Conservation (phyloP, 1,139 yeast genomes). For the Saccharomyces hybrid region DNA sequence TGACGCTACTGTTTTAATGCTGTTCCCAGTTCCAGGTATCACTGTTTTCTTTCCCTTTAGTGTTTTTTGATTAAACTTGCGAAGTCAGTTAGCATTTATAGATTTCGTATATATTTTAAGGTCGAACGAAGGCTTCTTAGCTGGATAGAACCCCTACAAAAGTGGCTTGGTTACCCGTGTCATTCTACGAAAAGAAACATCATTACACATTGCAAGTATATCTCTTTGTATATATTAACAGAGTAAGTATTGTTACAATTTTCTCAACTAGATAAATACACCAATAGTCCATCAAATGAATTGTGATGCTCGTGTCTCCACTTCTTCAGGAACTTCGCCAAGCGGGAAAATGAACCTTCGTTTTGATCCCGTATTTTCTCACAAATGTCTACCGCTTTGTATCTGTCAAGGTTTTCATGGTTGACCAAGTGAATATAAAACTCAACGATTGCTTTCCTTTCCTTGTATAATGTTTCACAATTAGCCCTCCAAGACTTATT, state of each 20-base stretch:
- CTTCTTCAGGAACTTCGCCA: conserved; percentile 17
- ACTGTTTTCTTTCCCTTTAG: neutral
- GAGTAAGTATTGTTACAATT: neutral
- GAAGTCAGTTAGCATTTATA: neutral
- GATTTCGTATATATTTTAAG: neutral
- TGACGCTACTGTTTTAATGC: neutral
- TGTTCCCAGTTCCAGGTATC: neutral
- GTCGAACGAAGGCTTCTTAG: neutral
- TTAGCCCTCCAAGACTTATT: conserved; percentile 26
- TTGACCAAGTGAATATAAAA: conserved; percentile 28
- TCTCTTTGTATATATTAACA: neutral
- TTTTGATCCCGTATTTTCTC: conserved; percentile 11
- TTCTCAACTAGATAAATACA: neutral
- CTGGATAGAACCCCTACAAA: neutral
- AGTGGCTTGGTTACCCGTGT: neutral
- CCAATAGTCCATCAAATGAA: conserved; percentile 16
- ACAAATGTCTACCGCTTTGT: conserved; percentile 24
- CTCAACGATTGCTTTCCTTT: conserved; percentile 27
- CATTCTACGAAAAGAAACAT: neutral
- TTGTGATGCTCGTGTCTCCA: conserved; percentile 22
- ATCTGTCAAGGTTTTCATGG: conserved; percentile 16
- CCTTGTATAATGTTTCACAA: conserved; percentile 20
- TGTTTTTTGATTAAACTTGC: neutral
- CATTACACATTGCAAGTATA: neutral
- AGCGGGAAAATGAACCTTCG: conserved; percentile 9